A percentile compares a stretch with the other conserved stretches of the same genome.
Conservation (phyloP, 139 green algal genomes). For the Microglena sp. region DNA sequence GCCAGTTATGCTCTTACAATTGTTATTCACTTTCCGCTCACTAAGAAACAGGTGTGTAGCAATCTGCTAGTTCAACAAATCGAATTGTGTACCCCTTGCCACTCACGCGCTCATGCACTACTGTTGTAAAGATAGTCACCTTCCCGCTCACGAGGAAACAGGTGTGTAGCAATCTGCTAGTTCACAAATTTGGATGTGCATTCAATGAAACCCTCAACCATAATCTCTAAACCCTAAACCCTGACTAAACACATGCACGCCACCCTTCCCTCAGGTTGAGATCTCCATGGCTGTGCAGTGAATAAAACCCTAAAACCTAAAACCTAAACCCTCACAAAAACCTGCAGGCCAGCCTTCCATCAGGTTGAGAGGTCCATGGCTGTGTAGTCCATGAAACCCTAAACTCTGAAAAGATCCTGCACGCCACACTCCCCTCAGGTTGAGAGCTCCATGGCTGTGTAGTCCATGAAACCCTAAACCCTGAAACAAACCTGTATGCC, state of each 20-base stretch:
- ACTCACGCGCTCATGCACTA: not conserved
- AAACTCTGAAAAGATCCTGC: too few relatives aligned
- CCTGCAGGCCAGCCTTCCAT: not conserved
- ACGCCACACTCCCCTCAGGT: too few relatives aligned
- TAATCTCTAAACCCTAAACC: not conserved
- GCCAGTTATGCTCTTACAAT: not conserved
- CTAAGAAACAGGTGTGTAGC: too few relatives aligned
- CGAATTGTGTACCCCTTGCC: not conserved
- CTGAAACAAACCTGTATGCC: not conserved
- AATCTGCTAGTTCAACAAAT: too few relatives aligned
- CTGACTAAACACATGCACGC: not conserved
- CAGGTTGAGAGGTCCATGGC: conserved; percentile 72
- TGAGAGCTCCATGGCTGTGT: too few relatives aligned
- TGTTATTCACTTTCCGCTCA: conserved; percentile 11
- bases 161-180: not conserved
- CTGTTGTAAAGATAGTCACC: not conserved
- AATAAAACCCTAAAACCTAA: too few relatives aligned
- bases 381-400: conserved; percentile 79
- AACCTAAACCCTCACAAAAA: not conserved
- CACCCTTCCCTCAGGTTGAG: not conserved
- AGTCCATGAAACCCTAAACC: too few relatives aligned
- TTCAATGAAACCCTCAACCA: too few relatives aligned
- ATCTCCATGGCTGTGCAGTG: too few relatives aligned
- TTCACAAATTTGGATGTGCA: too few relatives aligned
- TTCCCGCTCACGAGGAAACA: not conserved